Evolutionary conservation across 1,139 yeast genomes (phyloP).

Genomic region (Scheffersomyces stambukii): DNA sequence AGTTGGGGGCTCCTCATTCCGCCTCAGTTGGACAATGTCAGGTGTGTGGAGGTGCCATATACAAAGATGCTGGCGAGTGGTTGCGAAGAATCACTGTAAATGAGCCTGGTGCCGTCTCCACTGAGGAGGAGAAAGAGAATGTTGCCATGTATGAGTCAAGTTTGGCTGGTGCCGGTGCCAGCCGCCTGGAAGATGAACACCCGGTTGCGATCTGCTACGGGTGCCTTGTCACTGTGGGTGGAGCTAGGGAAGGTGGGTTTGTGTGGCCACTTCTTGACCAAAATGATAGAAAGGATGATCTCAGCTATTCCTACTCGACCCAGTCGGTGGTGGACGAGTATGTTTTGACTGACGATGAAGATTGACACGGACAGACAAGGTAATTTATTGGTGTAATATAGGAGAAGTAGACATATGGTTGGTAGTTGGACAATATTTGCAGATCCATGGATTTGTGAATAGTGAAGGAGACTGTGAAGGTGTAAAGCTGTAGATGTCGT

Average conservation of each 20-base stretch:
- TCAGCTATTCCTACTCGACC: too few relatives aligned
- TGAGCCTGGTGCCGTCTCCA: slow-evolving; percentile 47
- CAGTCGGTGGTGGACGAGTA: slow-evolving; percentile 48
- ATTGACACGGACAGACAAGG: slow-evolving; percentile 6
- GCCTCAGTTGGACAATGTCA: slow-evolving; percentile 32
- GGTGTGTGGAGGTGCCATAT: slow-evolving; percentile 49
- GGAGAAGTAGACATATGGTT: slow-evolving; percentile 2
- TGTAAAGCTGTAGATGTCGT: background rate
- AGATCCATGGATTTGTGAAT: background rate
- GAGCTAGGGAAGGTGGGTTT: slow-evolving; percentile 32
- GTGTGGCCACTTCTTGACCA: slow-evolving; percentile 66
- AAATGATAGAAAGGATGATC: too few relatives aligned
- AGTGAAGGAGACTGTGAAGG: background rate
- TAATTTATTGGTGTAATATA: slow-evolving; percentile 3
- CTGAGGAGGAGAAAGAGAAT: slow-evolving; percentile 44
- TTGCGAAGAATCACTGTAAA: slow-evolving; percentile 67
- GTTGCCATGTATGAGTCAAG: slow-evolving; percentile 20
- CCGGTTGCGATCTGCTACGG: slow-evolving; percentile 63
- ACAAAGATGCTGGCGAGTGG: slow-evolving; percentile 65
- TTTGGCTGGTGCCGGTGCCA: slow-evolving; percentile 8
- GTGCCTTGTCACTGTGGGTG: slow-evolving; percentile 60
- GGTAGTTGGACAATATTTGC: too few relatives aligned
- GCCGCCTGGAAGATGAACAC: slow-evolving; percentile 2
- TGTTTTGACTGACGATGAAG: slow-evolving; percentile 41
- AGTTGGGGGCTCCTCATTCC: slow-evolving; percentile 53